A percentile compares a stretch with the other conserved stretches of the same genome.
Conservation (phyloP, 2,329 filamentous ascomycete genomes). For the Alternaria brassicae region DNA sequence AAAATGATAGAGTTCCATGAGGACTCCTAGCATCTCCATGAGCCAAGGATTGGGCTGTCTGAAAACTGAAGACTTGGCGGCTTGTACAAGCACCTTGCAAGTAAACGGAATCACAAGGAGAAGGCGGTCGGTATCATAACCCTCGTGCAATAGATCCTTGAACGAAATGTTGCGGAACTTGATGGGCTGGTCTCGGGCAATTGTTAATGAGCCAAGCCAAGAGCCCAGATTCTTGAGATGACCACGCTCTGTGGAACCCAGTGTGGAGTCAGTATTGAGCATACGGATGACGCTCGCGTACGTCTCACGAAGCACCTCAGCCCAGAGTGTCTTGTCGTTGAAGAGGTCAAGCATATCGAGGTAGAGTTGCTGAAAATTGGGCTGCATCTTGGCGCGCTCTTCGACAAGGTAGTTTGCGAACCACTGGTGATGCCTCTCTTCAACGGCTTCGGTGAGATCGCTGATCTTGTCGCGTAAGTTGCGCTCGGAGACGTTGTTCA, state of each 20-base stretch:
- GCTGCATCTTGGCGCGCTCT: slow-evolving; percentile 94
- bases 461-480: slow-evolving; percentile 85
- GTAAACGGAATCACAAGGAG: slow-evolving; percentile 96
- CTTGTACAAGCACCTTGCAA: slow-evolving; percentile 91
- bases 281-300: slow-evolving; percentile 85
- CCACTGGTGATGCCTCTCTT: slow-evolving; percentile 89
- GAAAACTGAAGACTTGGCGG: slow-evolving; percentile 85
- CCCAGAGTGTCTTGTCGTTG: slow-evolving; percentile 78
- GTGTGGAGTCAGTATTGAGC: slow-evolving; percentile 86
- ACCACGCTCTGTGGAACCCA: slow-evolving; percentile 84
- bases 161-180: slow-evolving; percentile 97
- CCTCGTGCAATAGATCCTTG: slow-evolving; percentile 92
- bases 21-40: slow-evolving; percentile 90
- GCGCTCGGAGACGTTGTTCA: slow-evolving; percentile 94
- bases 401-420: slow-evolving; percentile 95
- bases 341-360: slow-evolving; percentile 87
- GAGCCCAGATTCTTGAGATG: slow-evolving; percentile 92
- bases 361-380: slow-evolving; percentile 94
- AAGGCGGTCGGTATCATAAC: slow-evolving; percentile 88
- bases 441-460: slow-evolving; percentile 79
- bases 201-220: slow-evolving; percentile 92
- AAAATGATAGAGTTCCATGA: slow-evolving; percentile 92
- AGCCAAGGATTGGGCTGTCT: slow-evolving; percentile 95
- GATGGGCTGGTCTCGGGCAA: slow-evolving; percentile 93
- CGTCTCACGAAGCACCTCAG: slow-evolving; percentile 90